Percentiles rank a stretch among this genome's conserved stretches.
These are phyloP conservation scores for Trapa incisa DNA, from an alignment of 345 rosid species.

Conservation along the genomic window DNA sequence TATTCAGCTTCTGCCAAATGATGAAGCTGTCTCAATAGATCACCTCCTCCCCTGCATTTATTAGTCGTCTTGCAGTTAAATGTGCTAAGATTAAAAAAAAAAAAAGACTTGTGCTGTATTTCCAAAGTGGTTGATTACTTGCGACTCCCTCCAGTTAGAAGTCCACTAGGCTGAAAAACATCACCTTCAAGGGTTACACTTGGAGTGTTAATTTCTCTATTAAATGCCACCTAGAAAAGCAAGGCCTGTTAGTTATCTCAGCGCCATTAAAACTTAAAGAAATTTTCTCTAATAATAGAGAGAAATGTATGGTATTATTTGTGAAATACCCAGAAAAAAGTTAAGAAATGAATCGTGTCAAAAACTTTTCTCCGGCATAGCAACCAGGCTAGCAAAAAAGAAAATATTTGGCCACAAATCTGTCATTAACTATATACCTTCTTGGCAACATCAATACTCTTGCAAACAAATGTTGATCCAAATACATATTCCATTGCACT, in stretches of 20 bases:
- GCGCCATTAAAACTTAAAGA: background rate
- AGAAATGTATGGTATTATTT: background rate
- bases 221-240: slow-evolving; percentile 69
- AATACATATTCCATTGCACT: slow-evolving; percentile 85
- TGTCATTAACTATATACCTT: slow-evolving; percentile 37
- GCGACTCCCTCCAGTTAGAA: slow-evolving; percentile 96
- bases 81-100: background rate
- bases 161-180: slow-evolving; percentile 90
- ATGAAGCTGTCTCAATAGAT: slow-evolving; percentile 71
- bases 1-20: slow-evolving; percentile 69
- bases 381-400: background rate
- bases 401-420: background rate
- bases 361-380: background rate
- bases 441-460: slow-evolving; percentile 68
- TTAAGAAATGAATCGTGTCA: background rate
- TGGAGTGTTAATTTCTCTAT: slow-evolving; percentile 48
- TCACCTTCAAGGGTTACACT: slow-evolving; percentile 97
- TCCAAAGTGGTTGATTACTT: slow-evolving; percentile 23
- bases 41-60: slow-evolving; percentile 68
- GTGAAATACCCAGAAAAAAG: background rate
- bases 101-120: background rate
- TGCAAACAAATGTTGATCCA: slow-evolving; percentile 95
- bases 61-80: background rate
- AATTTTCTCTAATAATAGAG: background rate
- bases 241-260: background rate